Evolutionary conservation across 2,329 filamentous ascomycete genomes (phyloP).

Genomic region (Xylariaceae sp.): DNA sequence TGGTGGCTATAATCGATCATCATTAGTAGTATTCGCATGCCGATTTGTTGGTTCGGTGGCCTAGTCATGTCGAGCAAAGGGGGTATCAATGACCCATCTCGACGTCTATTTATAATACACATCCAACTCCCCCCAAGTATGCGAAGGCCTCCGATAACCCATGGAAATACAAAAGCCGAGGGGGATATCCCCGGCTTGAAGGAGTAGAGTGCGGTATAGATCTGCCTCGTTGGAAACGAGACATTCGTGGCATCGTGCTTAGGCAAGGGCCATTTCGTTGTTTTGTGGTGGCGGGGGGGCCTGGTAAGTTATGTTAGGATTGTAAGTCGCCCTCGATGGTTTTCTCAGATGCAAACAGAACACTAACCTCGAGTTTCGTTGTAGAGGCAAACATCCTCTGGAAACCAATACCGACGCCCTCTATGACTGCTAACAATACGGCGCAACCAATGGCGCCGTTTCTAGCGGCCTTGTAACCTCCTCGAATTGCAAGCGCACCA

Average conservation of each 20-base stretch:
- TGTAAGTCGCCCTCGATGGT: not conserved
- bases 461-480: slow-evolving; percentile 83
- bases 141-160: slow-evolving; percentile 22
- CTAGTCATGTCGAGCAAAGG: slow-evolving; percentile 12
- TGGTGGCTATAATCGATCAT: slow-evolving; percentile 15
- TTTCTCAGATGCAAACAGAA: slow-evolving; percentile 7
- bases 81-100: slow-evolving; percentile 16
- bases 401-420: slow-evolving; percentile 94
- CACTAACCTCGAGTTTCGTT: slow-evolving; percentile 69
- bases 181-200: slow-evolving; percentile 13
- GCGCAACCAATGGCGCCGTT: slow-evolving; percentile 97
- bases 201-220: slow-evolving; percentile 28
- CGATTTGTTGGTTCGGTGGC: slow-evolving; percentile 16
- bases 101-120: slow-evolving; percentile 28
- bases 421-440: slow-evolving; percentile 88
- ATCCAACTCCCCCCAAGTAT: slow-evolving; percentile 20
- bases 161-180: slow-evolving; percentile 28
- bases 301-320: slow-evolving; percentile 21
- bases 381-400: slow-evolving; percentile 89
- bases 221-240: slow-evolving; percentile 5
- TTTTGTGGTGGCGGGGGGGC: slow-evolving; percentile 31
- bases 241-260: slow-evolving; percentile 16
- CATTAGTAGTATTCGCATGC: slow-evolving; percentile 25
- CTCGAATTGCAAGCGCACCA: slow-evolving; percentile 83
- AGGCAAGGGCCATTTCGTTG: slow-evolving; percentile 32